Percentiles rank a stretch among this genome's conserved stretches.
Conservation (phyloP, 2,329 filamentous ascomycete genomes). For the Penicillium sp. region DNA sequence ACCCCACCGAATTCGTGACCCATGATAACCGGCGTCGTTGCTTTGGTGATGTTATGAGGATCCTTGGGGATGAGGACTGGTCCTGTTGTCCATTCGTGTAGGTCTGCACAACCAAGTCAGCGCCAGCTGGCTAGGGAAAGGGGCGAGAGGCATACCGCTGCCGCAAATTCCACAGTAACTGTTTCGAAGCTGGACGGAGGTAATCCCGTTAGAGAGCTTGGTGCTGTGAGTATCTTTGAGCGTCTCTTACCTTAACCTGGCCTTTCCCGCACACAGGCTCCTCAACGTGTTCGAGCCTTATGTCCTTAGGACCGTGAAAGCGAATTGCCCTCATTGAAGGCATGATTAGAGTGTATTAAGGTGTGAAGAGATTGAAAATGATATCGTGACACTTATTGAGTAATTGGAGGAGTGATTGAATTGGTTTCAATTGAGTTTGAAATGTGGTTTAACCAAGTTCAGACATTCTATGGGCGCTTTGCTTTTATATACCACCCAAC, state of each 20-base stretch:
- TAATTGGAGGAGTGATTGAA: not conserved
- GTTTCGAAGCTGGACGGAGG: constrained; percentile 28
- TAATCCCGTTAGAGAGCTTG: too few species aligned
- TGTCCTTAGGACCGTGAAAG: constrained; percentile 42
- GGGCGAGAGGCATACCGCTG: constrained; percentile 25
- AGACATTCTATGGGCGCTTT: not conserved
- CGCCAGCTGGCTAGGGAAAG: not conserved
- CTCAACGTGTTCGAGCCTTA: constrained; percentile 41
- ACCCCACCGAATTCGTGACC: constrained; percentile 70
- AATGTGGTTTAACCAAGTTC: not conserved
- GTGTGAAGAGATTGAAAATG: not conserved
- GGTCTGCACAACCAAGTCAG: constrained; percentile 36
- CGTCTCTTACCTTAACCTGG: constrained; percentile 50
- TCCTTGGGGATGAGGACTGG: constrained; percentile 55
- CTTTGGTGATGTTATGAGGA: constrained; percentile 63
- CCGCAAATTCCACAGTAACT: constrained; percentile 44
- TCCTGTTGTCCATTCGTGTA: constrained; percentile 59
- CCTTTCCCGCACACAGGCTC: constrained; percentile 51
- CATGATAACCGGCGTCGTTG: constrained; percentile 62
- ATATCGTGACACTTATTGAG: not conserved
- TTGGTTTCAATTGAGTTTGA: not conserved
- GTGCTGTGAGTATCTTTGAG: not conserved
- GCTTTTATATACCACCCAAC: not conserved
- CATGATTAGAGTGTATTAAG: constrained; percentile 3
- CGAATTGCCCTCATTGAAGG: constrained; percentile 37